Percentiles rank a stretch among this genome's conserved stretches.
These are phyloP conservation scores for Betula pendula DNA, from an alignment of 306 rosid genomes.

Conservation along the genomic window DNA sequence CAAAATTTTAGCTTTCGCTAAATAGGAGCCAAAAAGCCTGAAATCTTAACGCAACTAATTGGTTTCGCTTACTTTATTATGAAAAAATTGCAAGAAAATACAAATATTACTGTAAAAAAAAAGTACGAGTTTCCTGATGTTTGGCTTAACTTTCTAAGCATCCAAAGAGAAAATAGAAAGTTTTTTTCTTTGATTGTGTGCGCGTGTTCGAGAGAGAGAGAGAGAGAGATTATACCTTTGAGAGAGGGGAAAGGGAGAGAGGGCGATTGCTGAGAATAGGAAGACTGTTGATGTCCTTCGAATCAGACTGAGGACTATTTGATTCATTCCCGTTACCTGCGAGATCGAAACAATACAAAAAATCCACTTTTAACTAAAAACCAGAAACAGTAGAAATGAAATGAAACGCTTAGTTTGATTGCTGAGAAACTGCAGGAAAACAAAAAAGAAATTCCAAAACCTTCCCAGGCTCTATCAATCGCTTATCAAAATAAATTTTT, in stretches of 20 bases:
- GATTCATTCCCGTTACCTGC: constrained; percentile 61
- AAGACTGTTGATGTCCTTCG: constrained; percentile 45
- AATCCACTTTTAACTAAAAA: not conserved
- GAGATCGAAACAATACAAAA: not conserved
- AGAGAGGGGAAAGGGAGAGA: constrained; percentile 77
- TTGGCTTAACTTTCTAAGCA: not conserved
- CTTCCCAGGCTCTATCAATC: not conserved
- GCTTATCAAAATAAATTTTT: not conserved
- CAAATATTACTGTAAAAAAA: too few relatives aligned
- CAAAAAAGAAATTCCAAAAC: not conserved
- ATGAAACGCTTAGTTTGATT: not conserved
- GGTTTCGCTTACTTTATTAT: too few relatives aligned
- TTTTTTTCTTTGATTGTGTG: not conserved
- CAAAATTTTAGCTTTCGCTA: not conserved
- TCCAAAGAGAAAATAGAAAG: not conserved
- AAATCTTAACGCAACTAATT: too few relatives aligned
- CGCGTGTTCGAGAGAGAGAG: too few relatives aligned
- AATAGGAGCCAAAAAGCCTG: too few relatives aligned
- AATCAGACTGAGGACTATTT: constrained; percentile 39
- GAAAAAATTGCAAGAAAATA: too few relatives aligned
- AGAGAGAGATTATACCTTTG: constrained; percentile 48
- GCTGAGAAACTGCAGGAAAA: not conserved
- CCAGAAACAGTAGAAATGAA: not conserved
- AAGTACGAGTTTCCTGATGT: not conserved
- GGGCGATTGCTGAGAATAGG: constrained; percentile 60